These are phyloP conservation scores for Cladosporium cucumerinum DNA, from an alignment of 2,329 filamentous ascomycete genomes.

Conservation along the genomic window DNA sequence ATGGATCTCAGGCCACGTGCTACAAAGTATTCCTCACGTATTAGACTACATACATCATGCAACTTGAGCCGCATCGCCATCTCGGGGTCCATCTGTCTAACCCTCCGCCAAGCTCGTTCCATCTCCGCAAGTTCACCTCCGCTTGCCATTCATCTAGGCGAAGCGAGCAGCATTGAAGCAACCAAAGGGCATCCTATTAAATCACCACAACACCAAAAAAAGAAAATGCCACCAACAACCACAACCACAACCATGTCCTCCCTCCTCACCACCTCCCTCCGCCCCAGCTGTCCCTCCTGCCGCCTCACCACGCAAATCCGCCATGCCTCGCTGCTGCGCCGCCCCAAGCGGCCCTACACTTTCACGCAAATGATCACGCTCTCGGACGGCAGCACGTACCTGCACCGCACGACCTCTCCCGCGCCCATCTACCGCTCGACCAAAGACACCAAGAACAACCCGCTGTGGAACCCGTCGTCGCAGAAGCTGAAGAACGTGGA, in stretches of 20 bases:
- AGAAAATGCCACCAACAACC: neutral
- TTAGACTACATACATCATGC: neutral
- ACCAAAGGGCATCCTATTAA: neutral
- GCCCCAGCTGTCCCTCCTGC: conserved; percentile 18
- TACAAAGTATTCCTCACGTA: neutral
- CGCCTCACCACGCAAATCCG: conserved; percentile 55
- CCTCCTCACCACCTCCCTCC: conserved; percentile 20
- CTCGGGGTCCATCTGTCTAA: neutral
- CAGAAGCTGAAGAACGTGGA: conserved; percentile 82
- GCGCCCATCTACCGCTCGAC: conserved; percentile 57
- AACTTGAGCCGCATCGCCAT: neutral
- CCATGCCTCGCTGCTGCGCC: conserved; percentile 78
- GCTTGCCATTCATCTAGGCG: neutral
- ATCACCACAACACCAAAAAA: neutral
- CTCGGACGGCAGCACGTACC: conserved; percentile 83
- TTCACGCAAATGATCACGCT: conserved; percentile 97
- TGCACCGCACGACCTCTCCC: conserved; percentile 73
- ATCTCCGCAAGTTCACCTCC: conserved; percentile 7
- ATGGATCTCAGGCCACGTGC: neutral
- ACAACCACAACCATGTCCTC: conserved; percentile 16
- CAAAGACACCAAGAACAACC: conserved; percentile 86
- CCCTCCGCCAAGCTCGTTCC: neutral
- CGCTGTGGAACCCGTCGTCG: conserved; percentile 85
- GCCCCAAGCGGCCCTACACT: conserved; percentile 88
- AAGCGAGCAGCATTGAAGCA: neutral